phyloP scores from a whole-genome alignment of 345 rosid species.

The Litchi chinensis region DNA sequence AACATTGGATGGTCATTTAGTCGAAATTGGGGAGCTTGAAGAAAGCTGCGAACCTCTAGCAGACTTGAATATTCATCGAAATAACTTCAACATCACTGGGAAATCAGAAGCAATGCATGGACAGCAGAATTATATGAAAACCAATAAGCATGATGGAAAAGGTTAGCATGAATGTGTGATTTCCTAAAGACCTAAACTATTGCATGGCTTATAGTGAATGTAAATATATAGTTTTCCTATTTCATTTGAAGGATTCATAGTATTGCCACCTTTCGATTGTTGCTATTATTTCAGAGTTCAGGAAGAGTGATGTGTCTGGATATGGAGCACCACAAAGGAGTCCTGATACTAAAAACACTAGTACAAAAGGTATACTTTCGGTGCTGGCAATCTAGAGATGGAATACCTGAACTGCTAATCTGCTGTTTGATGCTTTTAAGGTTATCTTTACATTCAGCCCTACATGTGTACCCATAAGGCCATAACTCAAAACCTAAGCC shows the following conservation, averaged over 20 bases:
- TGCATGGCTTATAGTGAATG: neutral
- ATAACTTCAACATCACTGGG: slow-evolving; percentile 8
- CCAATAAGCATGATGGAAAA: slow-evolving; percentile 1
- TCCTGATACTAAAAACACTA: neutral
- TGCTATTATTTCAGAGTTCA: slow-evolving; percentile 20
- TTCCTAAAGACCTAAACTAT: neutral
- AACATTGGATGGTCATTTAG: slow-evolving; percentile 49
- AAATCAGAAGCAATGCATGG: slow-evolving; percentile 18
- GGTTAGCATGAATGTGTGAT: slow-evolving; percentile 17
- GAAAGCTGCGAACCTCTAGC: slow-evolving; percentile 16
- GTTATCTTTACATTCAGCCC: neutral
- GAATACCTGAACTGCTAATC: neutral
- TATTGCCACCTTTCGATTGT: neutral
- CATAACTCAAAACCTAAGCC: neutral
- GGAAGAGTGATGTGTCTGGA: slow-evolving; percentile 9
- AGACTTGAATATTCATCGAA: slow-evolving; percentile 16
- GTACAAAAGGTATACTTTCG: slow-evolving; percentile 14
- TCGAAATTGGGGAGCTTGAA: slow-evolving; percentile 48
- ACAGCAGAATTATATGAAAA: slow-evolving; percentile 8
- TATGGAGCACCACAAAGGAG: slow-evolving; percentile 13
- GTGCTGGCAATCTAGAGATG: slow-evolving; percentile 11
- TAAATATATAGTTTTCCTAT: neutral
- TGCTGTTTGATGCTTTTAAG: neutral
- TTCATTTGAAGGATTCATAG: neutral
- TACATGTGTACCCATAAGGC: neutral